Base-by-base conservation (phyloP, 108 stramenopile species). In the Cyclotella cryptica region DNA sequence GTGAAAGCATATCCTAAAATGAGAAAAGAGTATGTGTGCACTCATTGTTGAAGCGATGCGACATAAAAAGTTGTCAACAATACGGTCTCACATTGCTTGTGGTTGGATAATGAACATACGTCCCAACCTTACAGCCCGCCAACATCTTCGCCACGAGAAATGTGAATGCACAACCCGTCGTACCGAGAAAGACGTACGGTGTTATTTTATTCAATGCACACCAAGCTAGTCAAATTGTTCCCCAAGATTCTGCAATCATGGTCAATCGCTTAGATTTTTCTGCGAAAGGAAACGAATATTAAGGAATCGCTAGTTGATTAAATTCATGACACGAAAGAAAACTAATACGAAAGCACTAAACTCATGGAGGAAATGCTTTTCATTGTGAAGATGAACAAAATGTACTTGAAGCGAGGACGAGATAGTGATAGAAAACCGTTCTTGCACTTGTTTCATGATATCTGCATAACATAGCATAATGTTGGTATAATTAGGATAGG, bases 31-130 rank as follows among this genome's bases (percentile, higher is more conserved):
- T 35, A 5, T 35, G 35, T 35, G 2, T 35, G 2, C 6, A 35
- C 35, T 35, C 6, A 35, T 35, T 35, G 6, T 35, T 35, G 35
- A 35, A 35, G 35, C 6, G 35, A 35, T 35, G 35, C 35, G 35
- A 2, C 2, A 35, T 35, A 35, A 35, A 35, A 5, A 6, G 35
- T 35, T 35, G 35, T 35, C 35, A 35, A 35, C 35, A 35, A 6
- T 35, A 35, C 6, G 35, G 35, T 40, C 60, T 85, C 67, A 68
- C 66, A n/a, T 92, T 92, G 57, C 90, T 92, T 55, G 99, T 96
- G 11, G 98, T 98, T 6, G 99, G 98, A 86, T 99, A 99, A 81
- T 99, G 99, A 13, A 97, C 96, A 86, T 99, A 99, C 21, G 97
- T 86, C 22, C 87, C 83, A 35, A 98, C 84, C 53, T 70, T 75